Evolutionary conservation across 139 green algal genomes (phyloP), one percentile per base, ranked within the genome.

Genomic region (Tetradesmus obliquus): DNA sequence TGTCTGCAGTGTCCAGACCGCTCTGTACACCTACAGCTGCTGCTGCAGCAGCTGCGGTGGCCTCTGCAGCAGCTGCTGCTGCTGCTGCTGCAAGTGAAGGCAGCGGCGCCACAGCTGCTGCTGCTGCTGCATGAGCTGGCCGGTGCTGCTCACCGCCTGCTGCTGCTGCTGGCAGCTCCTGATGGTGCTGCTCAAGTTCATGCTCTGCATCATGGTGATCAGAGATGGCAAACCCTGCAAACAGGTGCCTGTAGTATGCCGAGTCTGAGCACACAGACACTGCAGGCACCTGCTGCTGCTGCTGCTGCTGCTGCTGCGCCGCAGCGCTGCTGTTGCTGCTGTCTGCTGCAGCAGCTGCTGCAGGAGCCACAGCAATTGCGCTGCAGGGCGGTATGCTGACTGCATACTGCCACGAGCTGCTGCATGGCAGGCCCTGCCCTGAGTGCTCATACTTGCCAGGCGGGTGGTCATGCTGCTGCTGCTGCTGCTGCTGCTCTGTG

Each of bases 161-260:
- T 79, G 83, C 58, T 32, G 79, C 58, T 45, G 66, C 66, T 24
- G 76, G 13, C 80, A 62, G 80, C 80, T 57, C 80, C 32, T 57
- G 80, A 3, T 8, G 3, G 51, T 24, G 45, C 80, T 85, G 17
- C 51, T 58, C 45, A 9, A n/a, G 5, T 3, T 85, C 80, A 76
- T 76, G 66, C 80, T 85, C 80, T 62, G 5, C 80, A 24, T 58
- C 80, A 57, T 24, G 45, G 10, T 58, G 17, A 19, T 85, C 51
- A 4, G 12, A 8, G 24, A 58, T 24, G 13, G 51, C 86, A 83
- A 84, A 90, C 19, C 71, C 54, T 60, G 86, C 71, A 90, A 74
- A 90, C 86, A 83, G n/a, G 32, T 90, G 86, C 20, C 69, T 69
- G 86, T 90, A 90, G 71, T 90, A 90, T 13, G 71, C 85, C 53